phyloP scores from a whole-genome alignment of 2,329 filamentous ascomycete genomes.

The Akanthomyces dipterigenus region DNA sequence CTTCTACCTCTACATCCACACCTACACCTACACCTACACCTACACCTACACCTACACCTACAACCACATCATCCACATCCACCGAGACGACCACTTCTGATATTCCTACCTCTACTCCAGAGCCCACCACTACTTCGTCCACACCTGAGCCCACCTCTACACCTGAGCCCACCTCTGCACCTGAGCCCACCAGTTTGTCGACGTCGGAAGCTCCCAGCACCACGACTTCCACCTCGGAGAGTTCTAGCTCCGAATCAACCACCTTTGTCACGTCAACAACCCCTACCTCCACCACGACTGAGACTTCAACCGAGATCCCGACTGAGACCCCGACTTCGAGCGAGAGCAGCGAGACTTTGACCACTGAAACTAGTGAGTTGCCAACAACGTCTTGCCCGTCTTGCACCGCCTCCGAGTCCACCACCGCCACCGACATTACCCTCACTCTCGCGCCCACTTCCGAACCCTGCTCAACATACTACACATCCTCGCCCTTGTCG shows the following conservation, averaged over 20 bases:
- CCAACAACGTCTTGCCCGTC: constrained; percentile 6
- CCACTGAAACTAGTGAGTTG: constrained; percentile 6
- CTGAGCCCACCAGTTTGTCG: not conserved
- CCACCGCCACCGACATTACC: constrained; percentile 3
- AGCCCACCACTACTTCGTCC: not conserved
- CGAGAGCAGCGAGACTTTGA: constrained; percentile 3
- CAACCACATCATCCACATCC: not conserved
- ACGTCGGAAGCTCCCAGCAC: not conserved
- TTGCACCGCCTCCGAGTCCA: not conserved
- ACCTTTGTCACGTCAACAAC: not conserved
- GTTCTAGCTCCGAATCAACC: constrained; percentile 2
- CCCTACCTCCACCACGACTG: not conserved
- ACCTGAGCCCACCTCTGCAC: not conserved
- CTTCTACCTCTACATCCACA: not conserved
- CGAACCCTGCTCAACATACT: not conserved
- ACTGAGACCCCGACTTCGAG: not conserved
- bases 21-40: constrained; percentile 1
- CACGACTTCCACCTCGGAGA: not conserved
- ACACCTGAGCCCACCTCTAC: not conserved
- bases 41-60: not conserved
- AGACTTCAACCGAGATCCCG: not conserved
- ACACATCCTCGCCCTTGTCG: not conserved
- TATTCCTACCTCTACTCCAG: not conserved
- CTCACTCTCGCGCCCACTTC: constrained; percentile 3
- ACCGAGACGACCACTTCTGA: not conserved